Percentiles rank a stretch among this genome's conserved stretches.
phyloP scores from a whole-genome alignment of 2,329 filamentous ascomycete species.

The Cordyceps tenuipes region DNA sequence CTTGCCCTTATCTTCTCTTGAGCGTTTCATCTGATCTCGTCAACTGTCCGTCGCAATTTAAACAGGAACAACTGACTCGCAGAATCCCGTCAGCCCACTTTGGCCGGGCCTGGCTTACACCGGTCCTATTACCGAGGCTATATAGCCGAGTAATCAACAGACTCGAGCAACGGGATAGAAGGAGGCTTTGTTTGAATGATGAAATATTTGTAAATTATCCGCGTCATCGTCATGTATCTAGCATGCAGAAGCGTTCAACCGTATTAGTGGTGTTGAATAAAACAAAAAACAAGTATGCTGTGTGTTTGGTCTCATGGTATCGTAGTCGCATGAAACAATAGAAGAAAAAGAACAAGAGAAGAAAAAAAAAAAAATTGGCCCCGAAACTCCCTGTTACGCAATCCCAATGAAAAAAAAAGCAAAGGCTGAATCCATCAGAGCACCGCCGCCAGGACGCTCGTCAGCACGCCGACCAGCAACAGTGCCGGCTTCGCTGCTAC shows the following conservation, averaged over 20 bases:
- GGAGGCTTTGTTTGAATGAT: no score
- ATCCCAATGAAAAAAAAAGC: neutral
- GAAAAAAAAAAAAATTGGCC: no score
- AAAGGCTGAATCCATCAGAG: neutral
- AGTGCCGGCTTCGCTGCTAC: neutral
- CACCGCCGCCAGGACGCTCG: neutral
- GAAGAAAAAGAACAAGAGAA: neutral
- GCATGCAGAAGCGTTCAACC: neutral
- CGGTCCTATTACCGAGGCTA: neutral
- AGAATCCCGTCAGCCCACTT: neutral
- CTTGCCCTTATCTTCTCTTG: neutral
- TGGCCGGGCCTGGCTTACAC: neutral
- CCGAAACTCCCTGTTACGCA: neutral
- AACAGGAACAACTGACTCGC: neutral
- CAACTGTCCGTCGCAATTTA: neutral
- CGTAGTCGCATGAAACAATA: neutral
- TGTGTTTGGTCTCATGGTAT: conserved; percentile 1
- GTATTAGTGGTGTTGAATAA: neutral
- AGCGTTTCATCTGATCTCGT: neutral
- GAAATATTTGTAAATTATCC: neutral
- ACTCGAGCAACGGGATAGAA: no score
- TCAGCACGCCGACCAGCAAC: neutral
- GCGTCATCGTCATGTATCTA: neutral
- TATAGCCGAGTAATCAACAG: neutral
- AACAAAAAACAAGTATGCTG: neutral